phyloP scores from a whole-genome alignment of 1,139 yeast genomes.

The Pneumocystis oryctolagi region DNA sequence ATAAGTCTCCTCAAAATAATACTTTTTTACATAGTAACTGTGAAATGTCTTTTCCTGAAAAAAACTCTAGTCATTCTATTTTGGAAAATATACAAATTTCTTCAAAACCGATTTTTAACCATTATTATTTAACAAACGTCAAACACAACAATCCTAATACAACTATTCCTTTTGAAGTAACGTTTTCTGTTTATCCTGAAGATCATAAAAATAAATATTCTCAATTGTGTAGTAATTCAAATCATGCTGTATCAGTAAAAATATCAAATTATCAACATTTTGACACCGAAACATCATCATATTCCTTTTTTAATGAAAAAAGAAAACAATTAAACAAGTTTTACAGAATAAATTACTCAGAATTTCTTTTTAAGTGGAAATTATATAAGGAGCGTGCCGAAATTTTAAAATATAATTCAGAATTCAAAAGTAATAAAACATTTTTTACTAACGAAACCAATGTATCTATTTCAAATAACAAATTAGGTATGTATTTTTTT shows the following conservation, averaged over 20 bases:
- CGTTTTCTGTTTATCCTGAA: neutral
- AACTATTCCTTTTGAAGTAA: slow-evolving; percentile 1
- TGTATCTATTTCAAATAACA: neutral
- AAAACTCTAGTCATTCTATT: neutral
- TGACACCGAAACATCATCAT: slow-evolving; percentile 31
- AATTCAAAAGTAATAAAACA: neutral
- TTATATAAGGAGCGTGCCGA: slow-evolving; percentile 63
- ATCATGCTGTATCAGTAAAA: slow-evolving; percentile 27
- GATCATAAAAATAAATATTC: neutral
- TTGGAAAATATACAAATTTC: neutral
- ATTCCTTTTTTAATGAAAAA: slow-evolving; percentile 34
- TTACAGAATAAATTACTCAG: slow-evolving; percentile 63
- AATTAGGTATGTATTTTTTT: neutral
- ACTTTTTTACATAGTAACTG: neutral
- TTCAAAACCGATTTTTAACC: neutral
- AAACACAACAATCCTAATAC: neutral
- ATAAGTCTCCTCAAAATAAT: neutral
- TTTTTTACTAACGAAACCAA: neutral
- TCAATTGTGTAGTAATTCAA: neutral
- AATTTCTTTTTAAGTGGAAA: slow-evolving; percentile 72
- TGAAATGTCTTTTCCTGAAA: neutral
- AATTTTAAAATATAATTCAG: slow-evolving; percentile 52
- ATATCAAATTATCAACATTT: slow-evolving; percentile 42
- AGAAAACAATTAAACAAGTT: slow-evolving; percentile 32
- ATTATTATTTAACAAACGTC: neutral